These are phyloP conservation scores for Theileria luwenshuni DNA, from an alignment of 169 alveolate genomes.

Conservation along the genomic window DNA sequence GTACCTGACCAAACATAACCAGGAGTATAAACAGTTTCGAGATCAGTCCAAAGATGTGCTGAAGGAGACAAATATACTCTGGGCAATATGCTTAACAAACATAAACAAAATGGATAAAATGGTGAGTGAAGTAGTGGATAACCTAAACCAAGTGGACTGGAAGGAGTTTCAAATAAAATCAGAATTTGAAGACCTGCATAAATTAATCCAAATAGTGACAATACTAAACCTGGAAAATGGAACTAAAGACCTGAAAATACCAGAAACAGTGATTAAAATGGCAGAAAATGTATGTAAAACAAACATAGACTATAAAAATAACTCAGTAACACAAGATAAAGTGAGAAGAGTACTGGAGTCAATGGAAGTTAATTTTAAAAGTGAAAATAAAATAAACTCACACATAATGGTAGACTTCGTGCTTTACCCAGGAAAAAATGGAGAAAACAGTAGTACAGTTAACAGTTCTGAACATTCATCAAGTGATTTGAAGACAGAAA, in stretches of 20 bases:
- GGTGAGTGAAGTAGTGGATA: neutral
- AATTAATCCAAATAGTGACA: neutral
- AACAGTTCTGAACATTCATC: too few species aligned
- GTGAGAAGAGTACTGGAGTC: constrained; percentile 34
- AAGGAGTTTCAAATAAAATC: neutral
- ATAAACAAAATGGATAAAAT: neutral
- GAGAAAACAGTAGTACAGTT: too few species aligned
- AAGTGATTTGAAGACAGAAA: too few species aligned
- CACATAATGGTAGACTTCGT: constrained; percentile 55
- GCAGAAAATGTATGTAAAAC: neutral
- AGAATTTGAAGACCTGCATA: neutral
- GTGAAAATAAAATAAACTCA: constrained; percentile 40
- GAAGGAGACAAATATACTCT: neutral
- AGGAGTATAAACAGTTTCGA: too few species aligned
- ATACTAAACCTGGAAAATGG: neutral
- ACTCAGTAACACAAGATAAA: constrained; percentile 58
- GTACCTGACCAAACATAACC: neutral
- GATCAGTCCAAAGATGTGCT: neutral
- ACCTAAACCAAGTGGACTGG: neutral
- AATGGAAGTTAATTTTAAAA: constrained; percentile 19
- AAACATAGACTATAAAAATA: neutral
- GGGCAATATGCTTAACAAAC: neutral
- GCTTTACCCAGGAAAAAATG: neutral
- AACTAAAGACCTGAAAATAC: neutral
- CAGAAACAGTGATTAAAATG: neutral